Evolutionary conservation across 176 grass and related monocot genomes (phyloP).

Genomic region (Dendrocalamus sinicus): DNA sequence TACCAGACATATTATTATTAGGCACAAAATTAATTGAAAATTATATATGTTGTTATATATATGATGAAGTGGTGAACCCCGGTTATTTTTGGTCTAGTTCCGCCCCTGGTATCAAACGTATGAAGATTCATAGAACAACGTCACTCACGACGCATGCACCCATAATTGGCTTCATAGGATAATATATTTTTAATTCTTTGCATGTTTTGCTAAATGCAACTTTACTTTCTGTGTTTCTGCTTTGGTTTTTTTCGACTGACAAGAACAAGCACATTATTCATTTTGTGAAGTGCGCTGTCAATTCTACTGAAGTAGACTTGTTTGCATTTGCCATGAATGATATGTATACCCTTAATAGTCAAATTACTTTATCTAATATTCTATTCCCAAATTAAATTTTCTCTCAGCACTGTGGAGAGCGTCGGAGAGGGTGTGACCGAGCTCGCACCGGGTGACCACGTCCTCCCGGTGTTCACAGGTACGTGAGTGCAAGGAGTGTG

Average conservation of each 20-base stretch:
- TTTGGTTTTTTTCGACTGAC: not conserved
- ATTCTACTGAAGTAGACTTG: not conserved
- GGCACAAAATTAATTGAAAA: no score
- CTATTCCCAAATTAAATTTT: not conserved
- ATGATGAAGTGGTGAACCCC: no score
- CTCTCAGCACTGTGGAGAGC: slow-evolving; percentile 76
- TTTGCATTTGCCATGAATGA: not conserved
- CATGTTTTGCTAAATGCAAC: not conserved
- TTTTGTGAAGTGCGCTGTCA: not conserved
- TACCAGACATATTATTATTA: no score
- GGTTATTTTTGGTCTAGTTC: no score
- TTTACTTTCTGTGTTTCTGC: not conserved
- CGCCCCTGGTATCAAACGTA: no score
- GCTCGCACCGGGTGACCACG: slow-evolving; percentile 75
- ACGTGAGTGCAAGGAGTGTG: slow-evolving; percentile 89
- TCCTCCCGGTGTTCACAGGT: slow-evolving; percentile 89
- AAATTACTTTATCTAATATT: not conserved
- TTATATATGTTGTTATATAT: no score
- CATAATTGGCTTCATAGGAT: not conserved
- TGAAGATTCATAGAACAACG: not conserved
- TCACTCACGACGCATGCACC: not conserved
- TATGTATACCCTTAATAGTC: not conserved
- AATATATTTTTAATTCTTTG: not conserved
- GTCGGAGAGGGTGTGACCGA: slow-evolving; percentile 74
- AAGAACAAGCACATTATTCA: not conserved